These are phyloP conservation scores for Microcyclospora pomicola DNA, from an alignment of 2,329 filamentous ascomycete species.

Conservation along the genomic window DNA sequence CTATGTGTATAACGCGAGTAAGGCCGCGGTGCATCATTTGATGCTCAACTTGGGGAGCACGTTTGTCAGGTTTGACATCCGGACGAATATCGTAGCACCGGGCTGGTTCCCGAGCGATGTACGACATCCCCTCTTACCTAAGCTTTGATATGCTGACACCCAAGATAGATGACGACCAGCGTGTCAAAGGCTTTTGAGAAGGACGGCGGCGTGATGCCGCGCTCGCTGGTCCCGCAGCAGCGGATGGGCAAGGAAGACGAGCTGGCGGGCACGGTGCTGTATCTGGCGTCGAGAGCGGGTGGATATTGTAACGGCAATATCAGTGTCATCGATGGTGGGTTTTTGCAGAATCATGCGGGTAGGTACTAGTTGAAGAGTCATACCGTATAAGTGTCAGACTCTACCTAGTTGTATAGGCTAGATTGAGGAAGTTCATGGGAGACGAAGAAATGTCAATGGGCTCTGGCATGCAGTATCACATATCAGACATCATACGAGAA, in stretches of 20 bases:
- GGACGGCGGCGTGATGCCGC: slow-evolving; percentile 18
- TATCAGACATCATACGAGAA: too few relatives aligned
- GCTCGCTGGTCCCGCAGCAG: slow-evolving; percentile 16
- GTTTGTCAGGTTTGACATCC: slow-evolving; percentile 31
- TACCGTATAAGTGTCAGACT: too few relatives aligned
- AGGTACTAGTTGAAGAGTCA: too few relatives aligned
- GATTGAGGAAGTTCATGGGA: too few relatives aligned
- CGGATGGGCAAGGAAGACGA: slow-evolving; percentile 28
- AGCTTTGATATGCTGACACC: slow-evolving; percentile 14
- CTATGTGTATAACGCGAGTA: slow-evolving; percentile 29
- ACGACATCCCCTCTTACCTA: not conserved
- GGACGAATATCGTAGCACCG: slow-evolving; percentile 34
- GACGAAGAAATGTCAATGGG: too few relatives aligned
- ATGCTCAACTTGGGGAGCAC: slow-evolving; percentile 31
- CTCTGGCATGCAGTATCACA: too few relatives aligned
- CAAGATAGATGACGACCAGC: slow-evolving; percentile 32
- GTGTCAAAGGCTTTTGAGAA: slow-evolving; percentile 23
- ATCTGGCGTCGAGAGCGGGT: slow-evolving; percentile 37
- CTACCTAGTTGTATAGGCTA: too few relatives aligned
- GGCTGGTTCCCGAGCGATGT: slow-evolving; percentile 19
- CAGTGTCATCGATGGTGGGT: slow-evolving; percentile 35
- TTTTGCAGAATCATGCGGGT: slow-evolving; percentile 5
- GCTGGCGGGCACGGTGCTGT: slow-evolving; percentile 36
- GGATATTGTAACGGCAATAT: slow-evolving; percentile 42
- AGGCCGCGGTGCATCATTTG: slow-evolving; percentile 31